phyloP scores from a whole-genome alignment of 352 stramenopile species.

The Pythium folliculosum region DNA sequence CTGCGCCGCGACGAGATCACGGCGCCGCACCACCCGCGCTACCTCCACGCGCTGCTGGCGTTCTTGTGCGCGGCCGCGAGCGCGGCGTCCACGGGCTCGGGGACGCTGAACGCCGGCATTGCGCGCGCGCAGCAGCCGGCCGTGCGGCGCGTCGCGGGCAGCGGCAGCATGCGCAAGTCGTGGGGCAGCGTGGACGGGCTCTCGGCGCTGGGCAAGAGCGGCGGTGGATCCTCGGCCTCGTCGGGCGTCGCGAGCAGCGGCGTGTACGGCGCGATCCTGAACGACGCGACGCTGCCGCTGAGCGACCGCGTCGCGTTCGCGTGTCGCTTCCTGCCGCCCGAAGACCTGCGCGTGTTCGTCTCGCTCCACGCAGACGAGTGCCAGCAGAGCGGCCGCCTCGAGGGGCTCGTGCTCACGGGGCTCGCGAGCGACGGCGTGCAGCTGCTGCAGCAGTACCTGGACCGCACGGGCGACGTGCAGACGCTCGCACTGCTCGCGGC shows the following conservation, averaged over 20 bases:
- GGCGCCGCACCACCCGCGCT: slow-evolving; percentile 58
- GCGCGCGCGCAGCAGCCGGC: slow-evolving; percentile 23
- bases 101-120: slow-evolving; percentile 17
- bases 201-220: slow-evolving; percentile 33
- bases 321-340: slow-evolving; percentile 85
- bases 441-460: slow-evolving; percentile 91
- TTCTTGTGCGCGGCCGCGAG: slow-evolving; percentile 59
- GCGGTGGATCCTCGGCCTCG: background rate
- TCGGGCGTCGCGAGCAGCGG: slow-evolving; percentile 23
- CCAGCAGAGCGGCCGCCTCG: slow-evolving; percentile 79
- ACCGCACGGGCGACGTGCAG: slow-evolving; percentile 90
- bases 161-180: slow-evolving; percentile 33
- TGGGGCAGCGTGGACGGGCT: slow-evolving; percentile 72
- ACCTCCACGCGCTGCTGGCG: slow-evolving; percentile 80
- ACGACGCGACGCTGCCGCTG: slow-evolving; percentile 84
- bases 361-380: slow-evolving; percentile 79
- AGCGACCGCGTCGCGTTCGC: slow-evolving; percentile 92
- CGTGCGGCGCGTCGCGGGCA: slow-evolving; percentile 23
- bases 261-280: slow-evolving; percentile 78
- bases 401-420: slow-evolving; percentile 91
- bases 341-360: slow-evolving; percentile 87
- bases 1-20: slow-evolving; percentile 76
- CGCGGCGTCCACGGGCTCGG: slow-evolving; percentile 25
- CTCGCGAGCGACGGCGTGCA: slow-evolving; percentile 79
- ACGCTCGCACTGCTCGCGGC: slow-evolving; percentile 88